Evolutionary conservation across 352 stramenopile species (phyloP), one percentile per base, ranked within the genome.

Genomic region (Globisporangium apiculatum): DNA sequence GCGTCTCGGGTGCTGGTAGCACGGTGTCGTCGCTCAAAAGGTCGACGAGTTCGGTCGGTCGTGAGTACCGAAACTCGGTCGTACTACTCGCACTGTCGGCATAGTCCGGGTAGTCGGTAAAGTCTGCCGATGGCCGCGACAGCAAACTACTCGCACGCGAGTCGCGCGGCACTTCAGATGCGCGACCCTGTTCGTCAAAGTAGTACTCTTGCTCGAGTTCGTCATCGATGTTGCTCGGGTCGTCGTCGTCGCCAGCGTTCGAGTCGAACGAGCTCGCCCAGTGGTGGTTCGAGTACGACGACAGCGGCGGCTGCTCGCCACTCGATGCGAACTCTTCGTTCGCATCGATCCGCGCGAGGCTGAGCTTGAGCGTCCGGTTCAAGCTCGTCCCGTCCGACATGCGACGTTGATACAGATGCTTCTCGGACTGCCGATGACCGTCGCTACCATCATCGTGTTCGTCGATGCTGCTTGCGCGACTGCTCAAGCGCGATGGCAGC

Each of bases 201-300:
- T 54, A 60, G 18, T 60, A 60, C 55, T 60, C 55, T 51, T 60
- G 55, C 17, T 60, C 55, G 8, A 51, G 41, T 12, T 60, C 55
- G 14, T 60, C 55, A 10, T 17, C 40, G 24, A 31, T 31, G 24
- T 0, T 31, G 24, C 24, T 31, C 3, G 24, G 24, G 12, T 57
- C 50, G 12, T 47, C 37, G 36, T 58, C 35, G 9, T 18, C 17
- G 12, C 10, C 15, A 6, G 38, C 50, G 14, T 51, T 47, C n/a
- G 57, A 62, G 41, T 57, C 57, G 37, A 57, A 62, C 15, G 57
- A 62, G 36, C 51, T 52, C 36, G 41, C 40, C 49, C 50, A 62
- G 49, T 57, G 42, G 24, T 57, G 51, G 3, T 15, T 17, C 6
- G 45, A 12, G 18, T 54, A 54, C 45, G 45, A 17, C 15, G 15